Conservation (phyloP, 139 green algal genomes). For the Chlorella sp. region DNA sequence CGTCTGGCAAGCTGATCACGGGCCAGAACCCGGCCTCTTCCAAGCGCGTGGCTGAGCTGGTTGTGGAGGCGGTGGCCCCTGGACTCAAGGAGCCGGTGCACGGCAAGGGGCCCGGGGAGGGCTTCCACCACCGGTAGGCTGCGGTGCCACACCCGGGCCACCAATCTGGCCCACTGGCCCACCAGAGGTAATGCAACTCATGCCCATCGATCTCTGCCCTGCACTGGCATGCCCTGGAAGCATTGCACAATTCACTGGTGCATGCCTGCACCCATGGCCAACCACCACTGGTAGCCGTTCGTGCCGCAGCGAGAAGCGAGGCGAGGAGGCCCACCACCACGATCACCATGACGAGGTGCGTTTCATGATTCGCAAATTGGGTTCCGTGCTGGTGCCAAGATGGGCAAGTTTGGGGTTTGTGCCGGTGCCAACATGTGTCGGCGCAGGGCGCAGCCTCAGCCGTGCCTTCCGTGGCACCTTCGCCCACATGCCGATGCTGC, state of each 20-base stretch:
- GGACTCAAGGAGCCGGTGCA: conserved; percentile 26
- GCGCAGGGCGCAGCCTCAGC: not conserved
- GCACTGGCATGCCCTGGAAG: too few relatives aligned
- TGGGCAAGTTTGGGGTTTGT: not conserved
- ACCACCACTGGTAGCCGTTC: too few relatives aligned
- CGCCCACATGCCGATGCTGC: not conserved
- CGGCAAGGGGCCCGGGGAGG: not conserved
- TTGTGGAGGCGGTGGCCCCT: not conserved
- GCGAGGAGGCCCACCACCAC: not conserved
- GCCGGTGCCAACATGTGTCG: not conserved
- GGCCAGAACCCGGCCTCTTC: conserved; percentile 55
- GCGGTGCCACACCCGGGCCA: too few relatives aligned
- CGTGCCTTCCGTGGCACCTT: not conserved
- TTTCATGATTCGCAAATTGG: too few relatives aligned
- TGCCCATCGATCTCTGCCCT: too few relatives aligned
- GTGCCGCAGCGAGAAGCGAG: not conserved
- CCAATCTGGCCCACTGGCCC: too few relatives aligned
- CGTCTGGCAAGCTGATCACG: conserved; percentile 45
- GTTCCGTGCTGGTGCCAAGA: too few relatives aligned
- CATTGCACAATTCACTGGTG: too few relatives aligned
- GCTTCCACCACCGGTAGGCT: conserved; percentile 23
- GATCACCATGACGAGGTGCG: conserved; percentile 17
- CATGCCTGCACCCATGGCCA: too few relatives aligned
- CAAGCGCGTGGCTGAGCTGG: conserved; percentile 39
- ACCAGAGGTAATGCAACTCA: too few relatives aligned